Evolutionary conservation across 2,329 filamentous ascomycete genomes (phyloP).

Genomic region (Aspergillus pseudonomiae): DNA sequence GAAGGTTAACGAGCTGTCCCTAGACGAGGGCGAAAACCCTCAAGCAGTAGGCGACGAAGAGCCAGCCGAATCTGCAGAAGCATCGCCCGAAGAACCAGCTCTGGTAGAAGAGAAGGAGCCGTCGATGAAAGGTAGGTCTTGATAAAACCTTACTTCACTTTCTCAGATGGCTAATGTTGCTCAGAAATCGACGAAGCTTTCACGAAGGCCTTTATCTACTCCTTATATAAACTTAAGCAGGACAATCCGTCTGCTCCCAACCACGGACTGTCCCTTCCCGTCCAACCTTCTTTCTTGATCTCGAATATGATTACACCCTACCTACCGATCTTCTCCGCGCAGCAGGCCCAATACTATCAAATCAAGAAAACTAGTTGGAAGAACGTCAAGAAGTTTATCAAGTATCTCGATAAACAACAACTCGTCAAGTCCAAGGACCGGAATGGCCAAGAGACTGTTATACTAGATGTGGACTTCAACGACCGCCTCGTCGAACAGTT

Average conservation of each 20-base stretch:
- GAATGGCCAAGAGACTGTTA: conserved; percentile 64
- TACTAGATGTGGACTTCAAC: conserved; percentile 67
- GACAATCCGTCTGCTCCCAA: conserved; percentile 55
- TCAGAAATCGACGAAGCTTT: conserved; percentile 70
- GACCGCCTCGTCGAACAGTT: conserved; percentile 59
- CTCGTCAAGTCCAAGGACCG: conserved; percentile 68
- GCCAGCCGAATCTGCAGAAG: conserved; percentile 24
- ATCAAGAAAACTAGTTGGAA: conserved; percentile 75
- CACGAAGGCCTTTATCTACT: conserved; percentile 65
- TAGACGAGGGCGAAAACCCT: conserved; percentile 33
- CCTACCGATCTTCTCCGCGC: conserved; percentile 60
- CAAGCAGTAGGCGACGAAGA: conserved; percentile 17
- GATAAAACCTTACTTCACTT: background rate
- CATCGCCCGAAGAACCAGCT: conserved; percentile 31
- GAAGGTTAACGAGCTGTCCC: conserved; percentile 43
- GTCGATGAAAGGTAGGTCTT: conserved; percentile 56
- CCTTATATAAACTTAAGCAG: conserved; percentile 62
- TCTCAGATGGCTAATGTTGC: conserved; percentile 17
- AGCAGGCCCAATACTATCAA: conserved; percentile 60
- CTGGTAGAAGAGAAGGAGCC: conserved; percentile 51
- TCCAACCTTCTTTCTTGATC: conserved; percentile 66
- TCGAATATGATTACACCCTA: conserved; percentile 68
- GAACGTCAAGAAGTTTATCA: conserved; percentile 71
- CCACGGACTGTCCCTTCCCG: conserved; percentile 62
- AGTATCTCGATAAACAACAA: conserved; percentile 64